phyloP scores from a whole-genome alignment of 2,329 filamentous ascomycete genomes.

The Phaeosphaeriaceae sp. region DNA sequence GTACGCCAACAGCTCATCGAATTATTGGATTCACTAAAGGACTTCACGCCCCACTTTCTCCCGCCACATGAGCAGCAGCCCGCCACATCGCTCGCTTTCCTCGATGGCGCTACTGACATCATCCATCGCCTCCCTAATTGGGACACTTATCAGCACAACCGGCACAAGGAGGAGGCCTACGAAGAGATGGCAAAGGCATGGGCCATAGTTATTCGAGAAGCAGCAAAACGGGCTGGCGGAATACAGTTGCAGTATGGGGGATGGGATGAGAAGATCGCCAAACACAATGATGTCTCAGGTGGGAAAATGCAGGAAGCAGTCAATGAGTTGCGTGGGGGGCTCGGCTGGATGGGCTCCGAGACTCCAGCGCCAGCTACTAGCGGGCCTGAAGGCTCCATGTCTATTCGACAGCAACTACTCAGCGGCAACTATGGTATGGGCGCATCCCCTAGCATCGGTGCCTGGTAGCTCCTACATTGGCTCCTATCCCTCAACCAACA shows the following conservation, averaged over 20 bases:
- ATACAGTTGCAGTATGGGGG: slow-evolving; percentile 87
- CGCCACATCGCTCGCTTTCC: slow-evolving; percentile 81
- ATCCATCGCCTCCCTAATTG: slow-evolving; percentile 90
- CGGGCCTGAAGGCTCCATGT: slow-evolving; percentile 38
- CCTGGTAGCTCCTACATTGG: slow-evolving; percentile 53
- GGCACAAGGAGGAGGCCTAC: slow-evolving; percentile 94
- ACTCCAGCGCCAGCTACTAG: slow-evolving; percentile 23
- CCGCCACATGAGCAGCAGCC: slow-evolving; percentile 87
- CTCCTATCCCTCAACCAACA: neutral
- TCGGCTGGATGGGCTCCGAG: slow-evolving; percentile 76
- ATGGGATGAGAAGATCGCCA: slow-evolving; percentile 87
- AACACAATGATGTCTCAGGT: slow-evolving; percentile 86
- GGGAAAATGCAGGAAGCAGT: slow-evolving; percentile 83
- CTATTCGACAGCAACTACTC: slow-evolving; percentile 56
- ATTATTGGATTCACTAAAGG: slow-evolving; percentile 85
- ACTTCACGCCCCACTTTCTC: slow-evolving; percentile 95
- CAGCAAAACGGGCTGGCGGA: slow-evolving; percentile 86
- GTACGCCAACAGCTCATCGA: slow-evolving; percentile 81
- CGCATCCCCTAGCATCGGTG: slow-evolving; percentile 61
- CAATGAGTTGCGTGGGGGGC: slow-evolving; percentile 72
- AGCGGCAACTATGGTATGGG: slow-evolving; percentile 63
- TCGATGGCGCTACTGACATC: slow-evolving; percentile 88
- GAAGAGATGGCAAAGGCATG: slow-evolving; percentile 95
- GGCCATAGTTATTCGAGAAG: slow-evolving; percentile 89
- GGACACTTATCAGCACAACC: slow-evolving; percentile 85